These are phyloP conservation scores for Sungouiozyma intestinalis DNA, from an alignment of 805 yeast genomes.

Conservation along the genomic window DNA sequence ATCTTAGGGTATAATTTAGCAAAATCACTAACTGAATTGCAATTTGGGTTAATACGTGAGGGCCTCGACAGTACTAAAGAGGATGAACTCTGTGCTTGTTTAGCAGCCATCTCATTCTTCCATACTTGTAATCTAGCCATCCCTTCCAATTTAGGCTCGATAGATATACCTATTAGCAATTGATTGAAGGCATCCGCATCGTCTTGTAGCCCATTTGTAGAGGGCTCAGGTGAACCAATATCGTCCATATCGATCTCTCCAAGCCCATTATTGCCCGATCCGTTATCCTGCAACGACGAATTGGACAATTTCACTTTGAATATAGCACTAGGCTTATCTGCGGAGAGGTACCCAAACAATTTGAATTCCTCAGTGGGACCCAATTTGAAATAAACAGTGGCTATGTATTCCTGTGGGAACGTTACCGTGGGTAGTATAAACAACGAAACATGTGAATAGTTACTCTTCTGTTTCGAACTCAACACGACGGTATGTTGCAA, in stretches of 20 bases:
- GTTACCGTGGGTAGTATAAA: conserved; percentile 77
- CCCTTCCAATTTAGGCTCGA: conserved; percentile 69
- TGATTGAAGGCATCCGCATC: conserved; percentile 29
- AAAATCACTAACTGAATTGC: conserved; percentile 24
- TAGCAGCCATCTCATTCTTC: conserved; percentile 20
- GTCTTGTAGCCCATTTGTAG: conserved; percentile 13
- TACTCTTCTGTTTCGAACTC: conserved; percentile 28
- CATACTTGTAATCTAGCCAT: conserved; percentile 42
- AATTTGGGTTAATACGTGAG: conserved; percentile 13
- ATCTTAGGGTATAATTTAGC: conserved; percentile 31
- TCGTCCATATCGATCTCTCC: conserved; percentile 52
- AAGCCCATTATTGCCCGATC: conserved; percentile 22
- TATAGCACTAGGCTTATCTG: conserved; percentile 79
- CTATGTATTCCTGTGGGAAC: conserved; percentile 61
- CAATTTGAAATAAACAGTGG: conserved; percentile 80
- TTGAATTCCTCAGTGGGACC: conserved; percentile 50
- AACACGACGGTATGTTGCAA: conserved; percentile 28
- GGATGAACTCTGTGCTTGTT: conserved; percentile 13
- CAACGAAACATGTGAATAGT: conserved; percentile 62
- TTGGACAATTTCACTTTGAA: conserved; percentile 53
- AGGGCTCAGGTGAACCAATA: too few species aligned
- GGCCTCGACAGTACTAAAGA: conserved; percentile 24
- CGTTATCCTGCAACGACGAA: conserved; percentile 1
- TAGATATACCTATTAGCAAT: conserved; percentile 70
- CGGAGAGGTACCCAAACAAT: conserved; percentile 52